A percentile compares a stretch with the other conserved stretches of the same genome.
phyloP scores from a whole-genome alignment of 495 filamentous ascomycete species.

The Symbiotaphrina buchneri region DNA sequence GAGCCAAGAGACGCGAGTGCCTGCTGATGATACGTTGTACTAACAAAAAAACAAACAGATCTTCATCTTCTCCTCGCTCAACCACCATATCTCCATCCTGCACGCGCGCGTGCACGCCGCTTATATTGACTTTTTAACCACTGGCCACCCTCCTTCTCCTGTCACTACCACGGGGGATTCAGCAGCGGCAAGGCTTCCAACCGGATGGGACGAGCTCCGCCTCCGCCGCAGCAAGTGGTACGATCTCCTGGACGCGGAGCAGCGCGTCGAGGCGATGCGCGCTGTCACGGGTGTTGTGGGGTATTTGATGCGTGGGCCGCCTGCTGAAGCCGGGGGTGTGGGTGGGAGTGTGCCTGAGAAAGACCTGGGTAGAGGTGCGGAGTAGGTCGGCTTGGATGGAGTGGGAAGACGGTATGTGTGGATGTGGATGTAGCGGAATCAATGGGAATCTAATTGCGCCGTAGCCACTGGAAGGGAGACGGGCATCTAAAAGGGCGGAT shows the following conservation, averaged over 20 bases:
- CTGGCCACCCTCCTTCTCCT: conserved; percentile 3
- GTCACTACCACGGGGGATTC: not conserved
- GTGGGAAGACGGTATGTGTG: too few species aligned
- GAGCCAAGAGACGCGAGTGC: conserved; percentile 12
- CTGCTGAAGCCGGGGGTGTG: too few species aligned
- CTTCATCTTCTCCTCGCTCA: conserved; percentile 60
- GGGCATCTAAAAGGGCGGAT: too few species aligned
- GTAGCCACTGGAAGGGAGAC: too few species aligned
- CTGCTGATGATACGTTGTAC: conserved; percentile 8
- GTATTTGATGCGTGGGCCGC: conserved; percentile 49
- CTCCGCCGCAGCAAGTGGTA: conserved; percentile 57
- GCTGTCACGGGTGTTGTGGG: conserved; percentile 57
- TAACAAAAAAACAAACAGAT: conserved; percentile 24
- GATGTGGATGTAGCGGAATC: too few species aligned
- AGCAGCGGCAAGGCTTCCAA: conserved; percentile 1
- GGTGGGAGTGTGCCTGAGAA: too few species aligned
- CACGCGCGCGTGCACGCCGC: conserved; percentile 46
- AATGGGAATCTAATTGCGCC: too few species aligned
- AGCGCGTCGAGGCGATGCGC: conserved; percentile 47
- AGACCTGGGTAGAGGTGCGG: too few species aligned
- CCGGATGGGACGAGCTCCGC: conserved; percentile 28
- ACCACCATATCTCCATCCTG: conserved; percentile 62
- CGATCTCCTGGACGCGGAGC: conserved; percentile 44
- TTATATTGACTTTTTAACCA: conserved; percentile 28
- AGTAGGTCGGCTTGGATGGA: too few species aligned